These are phyloP conservation scores for Solanum ossicruentum DNA, from an alignment of 257 asterid genomes.

Conservation along the genomic window DNA sequence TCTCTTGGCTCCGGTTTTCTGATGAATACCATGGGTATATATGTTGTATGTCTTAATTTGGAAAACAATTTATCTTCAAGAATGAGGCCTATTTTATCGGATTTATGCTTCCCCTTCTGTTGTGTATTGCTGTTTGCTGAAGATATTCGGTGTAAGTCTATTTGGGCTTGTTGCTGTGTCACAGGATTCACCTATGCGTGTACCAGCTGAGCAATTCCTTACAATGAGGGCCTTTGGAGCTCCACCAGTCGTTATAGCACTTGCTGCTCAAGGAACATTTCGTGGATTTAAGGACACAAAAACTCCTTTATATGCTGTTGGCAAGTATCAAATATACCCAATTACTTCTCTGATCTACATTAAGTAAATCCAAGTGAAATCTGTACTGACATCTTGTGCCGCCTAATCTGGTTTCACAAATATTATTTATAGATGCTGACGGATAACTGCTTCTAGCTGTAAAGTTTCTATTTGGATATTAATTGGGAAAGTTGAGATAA, in stretches of 20 bases:
- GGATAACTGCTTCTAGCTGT: neutral
- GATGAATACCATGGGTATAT: conserved; percentile 83
- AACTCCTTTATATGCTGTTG: conserved; percentile 91
- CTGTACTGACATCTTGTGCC: neutral
- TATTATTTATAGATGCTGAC: neutral
- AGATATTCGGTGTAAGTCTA: neutral
- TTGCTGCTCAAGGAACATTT: conserved; percentile 94
- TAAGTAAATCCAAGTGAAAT: neutral
- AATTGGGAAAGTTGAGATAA: neutral
- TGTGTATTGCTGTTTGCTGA: neutral
- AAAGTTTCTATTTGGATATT: neutral
- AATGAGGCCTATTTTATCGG: neutral
- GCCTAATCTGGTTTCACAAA: neutral
- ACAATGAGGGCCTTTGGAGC: conserved; percentile 81
- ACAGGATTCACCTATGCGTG: conserved; percentile 91
- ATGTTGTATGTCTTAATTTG: conserved; percentile 71
- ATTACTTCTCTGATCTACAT: neutral
- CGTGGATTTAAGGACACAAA: conserved; percentile 96
- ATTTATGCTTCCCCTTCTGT: neutral
- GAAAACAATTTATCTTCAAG: conserved; percentile 11
- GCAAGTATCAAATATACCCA: conserved; percentile 20
- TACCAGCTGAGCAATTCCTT: conserved; percentile 86
- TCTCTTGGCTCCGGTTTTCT: conserved; percentile 54
- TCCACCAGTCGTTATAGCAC: conserved; percentile 83
- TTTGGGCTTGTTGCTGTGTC: neutral